Base-by-base conservation (phyloP, 208 protist genomes). In the Porcisia hertigi region DNA sequence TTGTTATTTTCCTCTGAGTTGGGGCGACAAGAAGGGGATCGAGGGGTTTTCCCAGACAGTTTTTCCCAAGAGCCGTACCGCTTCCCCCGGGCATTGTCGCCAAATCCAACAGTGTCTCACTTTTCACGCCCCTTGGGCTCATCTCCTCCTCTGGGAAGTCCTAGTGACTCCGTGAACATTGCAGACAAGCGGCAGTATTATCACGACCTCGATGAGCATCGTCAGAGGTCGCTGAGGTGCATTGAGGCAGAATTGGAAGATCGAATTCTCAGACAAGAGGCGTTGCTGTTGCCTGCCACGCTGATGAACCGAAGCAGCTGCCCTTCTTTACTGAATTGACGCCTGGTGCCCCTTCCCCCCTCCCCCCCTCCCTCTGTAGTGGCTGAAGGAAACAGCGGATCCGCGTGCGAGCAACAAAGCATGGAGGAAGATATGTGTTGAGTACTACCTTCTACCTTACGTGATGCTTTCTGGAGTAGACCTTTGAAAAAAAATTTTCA, bases 171-270 rank as follows among this genome's bases (percentile, higher is more conserved):
- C 7, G 66, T 71, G 23, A 71, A 57, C 49, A 36, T 57, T 57
- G n/a, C 25, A 41, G 66, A 57, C 30, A 25, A 8, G 25, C n/a
- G 25, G 6, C 30, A 36, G 47, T 57, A 57, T 52, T 57, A 57
- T 36, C 30, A 6, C 23, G 47, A 57, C 43, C 30, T n/a, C 66
- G 12, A 45, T 58, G 30, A 41, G 9, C 49, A 52, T 30, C 36
- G 53, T 43, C 36, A 18, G 25, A 72, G 52, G 18, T 12, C 66
- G 12, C 16, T 57, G n/a, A 49, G 11, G 30, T 11, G 12, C 30
- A 36, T 57, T n/a, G 66, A 72, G 53, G 30, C 52, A 3, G 69
- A 72, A 4, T 45, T 72, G 54, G 69, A 72, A 58, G 53, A 59
- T 47, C 52, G 69, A 16, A 72, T 72, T 43, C 23, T 30, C 20